Conservation (phyloP, 2,329 filamentous ascomycete genomes). For the Pyrenophora tritici-repentis region DNA sequence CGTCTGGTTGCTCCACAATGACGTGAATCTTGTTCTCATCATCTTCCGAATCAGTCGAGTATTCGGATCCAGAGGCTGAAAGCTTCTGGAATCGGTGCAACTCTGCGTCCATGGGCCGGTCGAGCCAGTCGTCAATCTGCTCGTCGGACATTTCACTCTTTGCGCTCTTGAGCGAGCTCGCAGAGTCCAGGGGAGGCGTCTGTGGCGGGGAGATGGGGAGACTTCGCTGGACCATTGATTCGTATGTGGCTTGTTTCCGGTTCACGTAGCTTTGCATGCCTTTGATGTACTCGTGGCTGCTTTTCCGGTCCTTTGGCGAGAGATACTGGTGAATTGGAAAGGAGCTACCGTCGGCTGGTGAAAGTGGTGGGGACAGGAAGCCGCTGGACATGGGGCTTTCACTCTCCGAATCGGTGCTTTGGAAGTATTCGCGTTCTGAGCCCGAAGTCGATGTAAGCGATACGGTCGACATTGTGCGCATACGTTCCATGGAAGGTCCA, state of each 20-base stretch:
- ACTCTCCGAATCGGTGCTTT: slow-evolving; percentile 4
- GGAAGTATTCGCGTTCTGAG: slow-evolving; percentile 10
- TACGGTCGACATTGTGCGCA: slow-evolving; percentile 7
- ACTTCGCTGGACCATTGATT: background rate
- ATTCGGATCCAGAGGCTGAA: slow-evolving; percentile 8
- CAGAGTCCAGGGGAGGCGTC: slow-evolving; percentile 5
- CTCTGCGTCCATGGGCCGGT: slow-evolving; percentile 23
- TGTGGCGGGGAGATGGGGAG: slow-evolving; percentile 6
- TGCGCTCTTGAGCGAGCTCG: slow-evolving; percentile 11
- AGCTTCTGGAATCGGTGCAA: slow-evolving; percentile 20
- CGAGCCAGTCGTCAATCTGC: slow-evolving; percentile 27
- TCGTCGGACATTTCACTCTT: slow-evolving; percentile 24
- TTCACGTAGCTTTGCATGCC: slow-evolving; percentile 16
- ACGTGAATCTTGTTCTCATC: slow-evolving; percentile 11
- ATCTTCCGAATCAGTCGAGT: background rate
- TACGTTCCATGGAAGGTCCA: background rate
- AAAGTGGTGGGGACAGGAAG: slow-evolving; percentile 6
- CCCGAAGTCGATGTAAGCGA: slow-evolving; percentile 8
- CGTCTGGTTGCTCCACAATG: slow-evolving; percentile 9
- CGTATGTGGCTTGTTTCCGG: slow-evolving; percentile 13
- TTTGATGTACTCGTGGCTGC: slow-evolving; percentile 6
- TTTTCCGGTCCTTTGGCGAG: slow-evolving; percentile 9
- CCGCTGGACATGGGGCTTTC: slow-evolving; percentile 3
- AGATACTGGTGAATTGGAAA: slow-evolving; percentile 13
- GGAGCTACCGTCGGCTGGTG: slow-evolving; percentile 9